phyloP scores from a whole-genome alignment of 2,329 filamentous ascomycete genomes.

The Fusarium multiceps region DNA sequence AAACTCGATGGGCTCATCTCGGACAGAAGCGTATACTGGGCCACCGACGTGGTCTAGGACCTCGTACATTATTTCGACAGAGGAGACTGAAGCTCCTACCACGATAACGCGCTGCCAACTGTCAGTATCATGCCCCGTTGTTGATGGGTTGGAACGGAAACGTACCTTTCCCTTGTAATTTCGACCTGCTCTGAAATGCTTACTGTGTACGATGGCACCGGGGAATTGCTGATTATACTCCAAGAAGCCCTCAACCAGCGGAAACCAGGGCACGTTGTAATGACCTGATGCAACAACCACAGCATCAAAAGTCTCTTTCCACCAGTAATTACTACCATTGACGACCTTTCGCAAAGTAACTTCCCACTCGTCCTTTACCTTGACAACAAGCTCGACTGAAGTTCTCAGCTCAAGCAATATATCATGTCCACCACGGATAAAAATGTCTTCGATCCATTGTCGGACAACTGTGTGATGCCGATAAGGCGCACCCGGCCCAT shows the following conservation, averaged over 20 bases:
- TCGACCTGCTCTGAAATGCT: slow-evolving; percentile 18
- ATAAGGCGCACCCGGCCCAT: slow-evolving; percentile 8
- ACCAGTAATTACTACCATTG: slow-evolving; percentile 25
- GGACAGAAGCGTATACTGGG: slow-evolving; percentile 19
- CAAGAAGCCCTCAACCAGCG: slow-evolving; percentile 13
- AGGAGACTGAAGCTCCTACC: slow-evolving; percentile 29
- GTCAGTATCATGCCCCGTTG: not conserved
- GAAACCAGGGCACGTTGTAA: slow-evolving; percentile 34
- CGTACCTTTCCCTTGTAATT: slow-evolving; percentile 19
- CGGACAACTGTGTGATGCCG: slow-evolving; percentile 20
- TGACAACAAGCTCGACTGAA: slow-evolving; percentile 13
- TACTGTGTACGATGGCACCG: slow-evolving; percentile 17
- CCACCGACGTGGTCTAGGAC: slow-evolving; percentile 13
- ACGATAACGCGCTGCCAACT: slow-evolving; percentile 19
- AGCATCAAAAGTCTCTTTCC: slow-evolving; percentile 29
- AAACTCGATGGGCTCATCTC: slow-evolving; percentile 9
- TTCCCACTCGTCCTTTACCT: slow-evolving; percentile 14
- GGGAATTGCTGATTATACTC: slow-evolving; percentile 16
- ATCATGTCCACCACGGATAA: slow-evolving; percentile 3
- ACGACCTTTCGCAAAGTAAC: slow-evolving; percentile 23
- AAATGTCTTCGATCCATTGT: slow-evolving; percentile 27
- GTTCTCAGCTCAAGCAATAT: slow-evolving; percentile 22
- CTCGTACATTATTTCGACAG: slow-evolving; percentile 24
- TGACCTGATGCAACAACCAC: slow-evolving; percentile 28
- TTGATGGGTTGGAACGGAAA: fast-evolving